A percentile compares a stretch with the other conserved stretches of the same genome.
Evolutionary conservation across 495 filamentous ascomycete species (phyloP).

Genomic region (Podospora bellae-mahoneyi): DNA sequence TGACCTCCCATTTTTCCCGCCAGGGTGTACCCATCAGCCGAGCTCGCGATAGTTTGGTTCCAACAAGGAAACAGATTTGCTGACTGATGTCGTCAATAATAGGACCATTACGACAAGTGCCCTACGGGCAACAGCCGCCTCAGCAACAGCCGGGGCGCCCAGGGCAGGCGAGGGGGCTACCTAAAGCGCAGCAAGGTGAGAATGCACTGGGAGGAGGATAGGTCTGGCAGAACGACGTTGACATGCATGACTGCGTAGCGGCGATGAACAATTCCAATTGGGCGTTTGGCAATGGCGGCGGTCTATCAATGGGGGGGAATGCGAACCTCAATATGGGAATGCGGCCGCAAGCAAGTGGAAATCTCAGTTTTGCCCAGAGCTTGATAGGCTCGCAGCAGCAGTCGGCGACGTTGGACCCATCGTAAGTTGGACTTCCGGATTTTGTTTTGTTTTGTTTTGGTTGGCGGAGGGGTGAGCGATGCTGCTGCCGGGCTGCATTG

Average conservation of each 20-base stretch:
- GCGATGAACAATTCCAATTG: constrained; percentile 65
- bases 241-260: constrained; percentile 30
- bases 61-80: not conserved
- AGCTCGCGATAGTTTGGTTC: not conserved
- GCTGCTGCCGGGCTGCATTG: not conserved
- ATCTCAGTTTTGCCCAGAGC: constrained; percentile 76
- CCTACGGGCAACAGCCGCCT: constrained; percentile 63
- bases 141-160: constrained; percentile 57
- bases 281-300: constrained; percentile 58
- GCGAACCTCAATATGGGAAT: constrained; percentile 42
- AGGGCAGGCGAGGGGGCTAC: constrained; percentile 56
- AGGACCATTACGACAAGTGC: not conserved
- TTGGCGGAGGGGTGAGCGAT: not conserved
- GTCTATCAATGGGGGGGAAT: constrained; percentile 65
- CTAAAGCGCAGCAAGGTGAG: constrained; percentile 73
- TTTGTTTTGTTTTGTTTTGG: constrained; percentile 10
- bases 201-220: not conserved
- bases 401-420: constrained; percentile 69
- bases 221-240: not conserved
- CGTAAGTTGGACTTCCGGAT: constrained; percentile 57
- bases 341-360: constrained; percentile 55
- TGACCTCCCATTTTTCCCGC: not conserved
- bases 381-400: constrained; percentile 70
- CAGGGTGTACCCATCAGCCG: not conserved
- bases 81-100: not conserved